These are phyloP conservation scores for Luvunga scandens DNA, from an alignment of 345 rosid genomes.

Conservation along the genomic window DNA sequence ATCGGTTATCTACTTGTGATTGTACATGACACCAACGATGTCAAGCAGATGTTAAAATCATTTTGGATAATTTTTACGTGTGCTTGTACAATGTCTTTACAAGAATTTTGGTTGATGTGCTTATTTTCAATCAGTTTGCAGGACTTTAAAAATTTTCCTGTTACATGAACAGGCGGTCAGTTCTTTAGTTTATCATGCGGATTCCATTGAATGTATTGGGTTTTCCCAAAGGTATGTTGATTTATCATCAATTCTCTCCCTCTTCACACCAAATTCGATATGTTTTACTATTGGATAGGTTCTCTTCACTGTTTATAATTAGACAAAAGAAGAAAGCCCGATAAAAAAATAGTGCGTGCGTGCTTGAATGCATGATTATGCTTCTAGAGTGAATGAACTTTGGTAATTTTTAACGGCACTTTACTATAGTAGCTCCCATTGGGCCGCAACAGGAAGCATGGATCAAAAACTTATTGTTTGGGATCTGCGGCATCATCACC, in stretches of 20 bases:
- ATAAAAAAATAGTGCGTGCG: not conserved
- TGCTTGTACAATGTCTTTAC: too few relatives aligned
- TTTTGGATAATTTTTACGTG: not conserved
- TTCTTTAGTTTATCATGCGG: too few relatives aligned
- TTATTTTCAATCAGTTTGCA: too few relatives aligned
- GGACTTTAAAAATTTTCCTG: too few relatives aligned
- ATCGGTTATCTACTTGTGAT: too few relatives aligned
- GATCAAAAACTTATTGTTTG: slow-evolving; percentile 79
- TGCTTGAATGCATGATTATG: not conserved
- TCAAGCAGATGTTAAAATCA: too few relatives aligned
- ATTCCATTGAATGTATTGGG: slow-evolving; percentile 30
- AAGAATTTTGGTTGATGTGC: too few relatives aligned
- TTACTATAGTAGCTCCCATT: slow-evolving; percentile 41
- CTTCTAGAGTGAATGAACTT: not conserved
- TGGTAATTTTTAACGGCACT: not conserved
- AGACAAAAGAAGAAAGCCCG: not conserved
- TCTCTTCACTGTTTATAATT: not conserved
- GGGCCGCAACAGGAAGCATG: slow-evolving; percentile 89
- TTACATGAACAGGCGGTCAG: too few relatives aligned
- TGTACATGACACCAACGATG: not conserved
- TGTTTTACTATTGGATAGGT: too few relatives aligned
- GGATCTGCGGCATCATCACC: slow-evolving; percentile 70
- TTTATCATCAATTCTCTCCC: not conserved
- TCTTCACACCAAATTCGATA: too few relatives aligned
- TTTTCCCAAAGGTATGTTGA: slow-evolving; percentile 57